Conservation (phyloP, 2,329 filamentous ascomycete species). For the Fusarium irregulare region DNA sequence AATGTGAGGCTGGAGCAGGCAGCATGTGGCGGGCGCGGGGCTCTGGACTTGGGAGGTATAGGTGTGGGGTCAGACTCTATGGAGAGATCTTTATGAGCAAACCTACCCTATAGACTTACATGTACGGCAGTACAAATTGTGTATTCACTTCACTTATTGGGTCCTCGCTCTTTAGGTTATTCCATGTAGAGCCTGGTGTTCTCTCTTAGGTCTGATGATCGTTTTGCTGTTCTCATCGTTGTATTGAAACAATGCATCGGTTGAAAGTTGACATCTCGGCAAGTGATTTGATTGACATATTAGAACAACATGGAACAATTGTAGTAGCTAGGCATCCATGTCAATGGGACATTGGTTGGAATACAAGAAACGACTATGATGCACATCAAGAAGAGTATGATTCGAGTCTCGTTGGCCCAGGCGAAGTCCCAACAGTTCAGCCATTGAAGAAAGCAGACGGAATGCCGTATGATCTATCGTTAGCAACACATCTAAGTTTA, state of each 20-base stretch:
- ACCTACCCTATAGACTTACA: conserved; percentile 21
- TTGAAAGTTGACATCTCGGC: neutral
- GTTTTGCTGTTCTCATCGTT: neutral
- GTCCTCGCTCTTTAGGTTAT: neutral
- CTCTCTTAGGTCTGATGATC: neutral
- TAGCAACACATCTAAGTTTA: neutral
- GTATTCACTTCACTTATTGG: neutral
- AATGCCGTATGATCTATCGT: neutral
- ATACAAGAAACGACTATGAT: neutral
- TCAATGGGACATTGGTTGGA: neutral
- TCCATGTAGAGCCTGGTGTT: neutral
- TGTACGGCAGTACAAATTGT: neutral
- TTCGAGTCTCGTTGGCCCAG: neutral
- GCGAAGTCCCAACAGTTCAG: neutral
- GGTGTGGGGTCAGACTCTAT: conserved; percentile 23
- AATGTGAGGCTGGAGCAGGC: conserved; percentile 44
- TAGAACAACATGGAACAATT: neutral
- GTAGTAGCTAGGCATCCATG: neutral
- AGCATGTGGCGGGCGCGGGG: conserved; percentile 43
- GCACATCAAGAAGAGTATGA: neutral
- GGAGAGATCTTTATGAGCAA: neutral
- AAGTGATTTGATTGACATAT: neutral
- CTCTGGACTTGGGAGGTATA: conserved; percentile 9
- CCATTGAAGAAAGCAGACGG: neutral
- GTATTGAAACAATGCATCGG: neutral